These are phyloP conservation scores for Fusarium anguioides DNA, from an alignment of 2,329 filamentous ascomycete genomes.

Conservation along the genomic window DNA sequence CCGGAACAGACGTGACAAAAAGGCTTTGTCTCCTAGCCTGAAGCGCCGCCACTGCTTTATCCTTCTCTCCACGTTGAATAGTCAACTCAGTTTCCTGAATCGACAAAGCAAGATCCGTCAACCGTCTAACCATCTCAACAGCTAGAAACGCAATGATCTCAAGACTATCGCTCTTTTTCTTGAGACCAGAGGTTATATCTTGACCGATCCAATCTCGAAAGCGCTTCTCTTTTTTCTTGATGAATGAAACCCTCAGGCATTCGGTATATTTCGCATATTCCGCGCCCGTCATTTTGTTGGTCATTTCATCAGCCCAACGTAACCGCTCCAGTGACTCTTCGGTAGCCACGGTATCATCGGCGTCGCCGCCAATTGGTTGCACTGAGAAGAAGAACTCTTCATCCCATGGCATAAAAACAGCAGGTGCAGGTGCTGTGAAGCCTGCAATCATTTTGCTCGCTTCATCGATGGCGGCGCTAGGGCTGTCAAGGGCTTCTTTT, in stretches of 20 bases:
- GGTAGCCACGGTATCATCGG: slow-evolving; percentile 63
- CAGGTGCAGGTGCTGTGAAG: slow-evolving; percentile 81
- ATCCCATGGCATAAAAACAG: slow-evolving; percentile 94
- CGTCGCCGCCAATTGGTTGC: slow-evolving; percentile 79
- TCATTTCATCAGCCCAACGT: slow-evolving; percentile 93
- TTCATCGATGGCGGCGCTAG: slow-evolving; percentile 67
- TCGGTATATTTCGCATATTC: slow-evolving; percentile 99
- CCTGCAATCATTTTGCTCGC: slow-evolving; percentile 67
- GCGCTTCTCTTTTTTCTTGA: slow-evolving; percentile 94
- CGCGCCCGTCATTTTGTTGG: slow-evolving; percentile 93
- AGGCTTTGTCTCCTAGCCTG: not conserved
- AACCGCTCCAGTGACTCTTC: slow-evolving; percentile 88
- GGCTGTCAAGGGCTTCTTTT: no score
- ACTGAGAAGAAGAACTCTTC: slow-evolving; percentile 88
- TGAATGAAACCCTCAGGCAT: slow-evolving; percentile 96
- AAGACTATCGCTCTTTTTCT: slow-evolving; percentile 95
- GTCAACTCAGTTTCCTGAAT: slow-evolving; percentile 71
- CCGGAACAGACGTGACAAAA: not conserved
- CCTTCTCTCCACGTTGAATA: not conserved
- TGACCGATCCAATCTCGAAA: slow-evolving; percentile 98
- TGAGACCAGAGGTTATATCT: slow-evolving; percentile 90
- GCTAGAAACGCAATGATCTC: slow-evolving; percentile 97
- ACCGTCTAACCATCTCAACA: slow-evolving; percentile 95
- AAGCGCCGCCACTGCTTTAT: accelerated
- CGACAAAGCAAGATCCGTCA: slow-evolving; percentile 92